Evolutionary conservation across 345 rosid genomes (phyloP).

Genomic region (Cardamine chenopodiifolia): DNA sequence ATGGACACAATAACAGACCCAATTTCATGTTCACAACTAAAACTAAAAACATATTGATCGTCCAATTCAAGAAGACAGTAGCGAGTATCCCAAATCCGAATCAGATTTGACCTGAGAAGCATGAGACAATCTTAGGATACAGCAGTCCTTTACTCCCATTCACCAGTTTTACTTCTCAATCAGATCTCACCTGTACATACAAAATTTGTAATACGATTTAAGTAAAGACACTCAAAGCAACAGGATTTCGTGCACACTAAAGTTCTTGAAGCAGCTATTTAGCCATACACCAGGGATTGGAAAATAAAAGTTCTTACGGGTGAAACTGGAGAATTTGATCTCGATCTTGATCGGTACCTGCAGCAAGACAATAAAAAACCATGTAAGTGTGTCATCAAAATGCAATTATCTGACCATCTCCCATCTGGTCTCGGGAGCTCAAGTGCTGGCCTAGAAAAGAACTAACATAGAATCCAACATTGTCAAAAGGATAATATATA

Average conservation of each 20-base stretch:
- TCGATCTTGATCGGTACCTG: constrained; percentile 52
- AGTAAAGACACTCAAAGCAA: background rate
- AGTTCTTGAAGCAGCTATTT: background rate
- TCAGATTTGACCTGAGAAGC: background rate
- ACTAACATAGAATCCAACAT: constrained; percentile 21
- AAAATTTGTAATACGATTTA: background rate
- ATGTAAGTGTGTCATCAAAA: constrained; percentile 19
- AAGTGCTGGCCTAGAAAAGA: constrained; percentile 18
- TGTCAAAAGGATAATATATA: constrained; percentile 16
- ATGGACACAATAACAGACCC: background rate
- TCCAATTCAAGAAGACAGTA: background rate
- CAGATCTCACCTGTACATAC: constrained; percentile 56
- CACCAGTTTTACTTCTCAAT: constrained; percentile 28
- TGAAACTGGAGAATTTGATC: constrained; percentile 62
- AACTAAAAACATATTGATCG: constrained; percentile 10
- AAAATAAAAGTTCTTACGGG: constrained; percentile 51
- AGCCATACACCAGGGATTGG: background rate
- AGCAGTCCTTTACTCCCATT: background rate
- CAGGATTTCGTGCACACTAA: constrained; percentile 21
- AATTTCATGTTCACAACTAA: constrained; percentile 12
- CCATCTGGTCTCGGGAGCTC: constrained; percentile 31
- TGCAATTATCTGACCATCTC: constrained; percentile 13
- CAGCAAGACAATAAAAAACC: constrained; percentile 20
- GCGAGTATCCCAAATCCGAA: background rate
- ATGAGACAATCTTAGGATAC: background rate